Evolutionary conservation across 2,329 filamentous ascomycete species (phyloP).

Genomic region (Coleophoma crateriformis): DNA sequence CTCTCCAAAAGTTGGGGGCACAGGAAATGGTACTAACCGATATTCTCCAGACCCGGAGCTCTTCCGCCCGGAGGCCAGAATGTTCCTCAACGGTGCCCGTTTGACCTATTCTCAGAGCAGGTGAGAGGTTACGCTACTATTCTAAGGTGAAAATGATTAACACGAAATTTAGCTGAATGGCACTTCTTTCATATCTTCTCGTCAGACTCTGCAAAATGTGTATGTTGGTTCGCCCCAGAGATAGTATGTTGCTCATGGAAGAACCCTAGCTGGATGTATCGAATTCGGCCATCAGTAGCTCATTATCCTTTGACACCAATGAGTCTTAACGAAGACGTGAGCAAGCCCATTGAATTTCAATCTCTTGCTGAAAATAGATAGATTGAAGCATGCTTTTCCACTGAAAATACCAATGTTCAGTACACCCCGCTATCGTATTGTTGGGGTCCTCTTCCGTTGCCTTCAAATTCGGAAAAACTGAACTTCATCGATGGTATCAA

Average conservation of each 20-base stretch:
- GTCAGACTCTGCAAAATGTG: slow-evolving; percentile 29
- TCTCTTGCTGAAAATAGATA: slow-evolving; percentile 15
- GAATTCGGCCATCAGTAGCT: slow-evolving; percentile 36
- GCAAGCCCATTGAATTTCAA: not conserved
- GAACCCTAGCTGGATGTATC: slow-evolving; percentile 31
- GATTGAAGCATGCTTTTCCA: slow-evolving; percentile 37
- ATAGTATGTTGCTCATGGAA: not conserved
- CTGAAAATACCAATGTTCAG: slow-evolving; percentile 39
- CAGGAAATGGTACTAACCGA: no score
- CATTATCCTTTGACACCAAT: slow-evolving; percentile 19
- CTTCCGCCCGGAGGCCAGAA: slow-evolving; percentile 22
- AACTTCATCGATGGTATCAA: slow-evolving; percentile 43
- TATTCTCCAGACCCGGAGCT: no score
- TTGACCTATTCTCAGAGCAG: slow-evolving; percentile 36
- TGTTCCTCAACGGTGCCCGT: slow-evolving; percentile 32
- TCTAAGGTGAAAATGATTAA: no score
- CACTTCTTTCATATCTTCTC: slow-evolving; percentile 31
- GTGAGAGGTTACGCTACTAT: no score
- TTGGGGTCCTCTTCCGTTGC: slow-evolving; percentile 39
- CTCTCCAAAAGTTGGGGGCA: no score
- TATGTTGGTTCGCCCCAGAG: not conserved
- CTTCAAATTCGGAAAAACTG: slow-evolving; percentile 6
- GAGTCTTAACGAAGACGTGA: not conserved
- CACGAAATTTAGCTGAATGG: slow-evolving; percentile 26
- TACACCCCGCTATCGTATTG: slow-evolving; percentile 38